These are phyloP conservation scores for Pseudopyrenochaeta lycopersici DNA, from an alignment of 2,329 filamentous ascomycete species.

Conservation along the genomic window DNA sequence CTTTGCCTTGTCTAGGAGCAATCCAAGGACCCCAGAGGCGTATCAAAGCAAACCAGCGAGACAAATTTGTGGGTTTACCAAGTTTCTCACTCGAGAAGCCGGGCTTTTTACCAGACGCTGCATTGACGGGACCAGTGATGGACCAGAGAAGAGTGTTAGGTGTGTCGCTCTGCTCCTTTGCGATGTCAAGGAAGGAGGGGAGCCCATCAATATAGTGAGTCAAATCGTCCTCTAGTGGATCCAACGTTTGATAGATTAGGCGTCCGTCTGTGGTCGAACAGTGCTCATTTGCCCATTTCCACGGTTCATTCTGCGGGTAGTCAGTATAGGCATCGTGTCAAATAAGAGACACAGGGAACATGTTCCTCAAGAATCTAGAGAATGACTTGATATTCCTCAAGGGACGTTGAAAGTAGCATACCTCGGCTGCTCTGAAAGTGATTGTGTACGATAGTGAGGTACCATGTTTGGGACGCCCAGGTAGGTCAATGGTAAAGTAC, in stretches of 20 bases:
- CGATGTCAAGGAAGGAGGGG: conserved; percentile 64
- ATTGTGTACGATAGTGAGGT: conserved; percentile 71
- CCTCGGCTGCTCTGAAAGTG: conserved; percentile 67
- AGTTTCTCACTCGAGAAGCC: conserved; percentile 65
- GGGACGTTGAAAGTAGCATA: neutral
- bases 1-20: conserved; percentile 82
- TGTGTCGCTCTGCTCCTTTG: conserved; percentile 69
- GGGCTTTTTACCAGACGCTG: conserved; percentile 67
- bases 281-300: conserved; percentile 76
- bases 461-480: conserved; percentile 54
- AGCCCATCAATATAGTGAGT: conserved; percentile 66
- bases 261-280: conserved; percentile 70
- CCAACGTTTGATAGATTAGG: conserved; percentile 61
- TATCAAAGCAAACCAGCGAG: conserved; percentile 83
- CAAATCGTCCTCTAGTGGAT: conserved; percentile 54
- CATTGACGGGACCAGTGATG: conserved; percentile 65
- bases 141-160: conserved; percentile 76
- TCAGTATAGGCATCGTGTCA: conserved; percentile 3
- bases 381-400: neutral
- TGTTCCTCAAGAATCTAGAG: too few species aligned
- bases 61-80: conserved; percentile 70
- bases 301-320: conserved; percentile 56
- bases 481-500: conserved; percentile 65
- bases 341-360: too few species aligned
- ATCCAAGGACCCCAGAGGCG: conserved; percentile 86